Percentiles rank a stretch among this genome's conserved stretches.
phyloP scores from a whole-genome alignment of 2,329 filamentous ascomycete species.

The Penicillium italicum region DNA sequence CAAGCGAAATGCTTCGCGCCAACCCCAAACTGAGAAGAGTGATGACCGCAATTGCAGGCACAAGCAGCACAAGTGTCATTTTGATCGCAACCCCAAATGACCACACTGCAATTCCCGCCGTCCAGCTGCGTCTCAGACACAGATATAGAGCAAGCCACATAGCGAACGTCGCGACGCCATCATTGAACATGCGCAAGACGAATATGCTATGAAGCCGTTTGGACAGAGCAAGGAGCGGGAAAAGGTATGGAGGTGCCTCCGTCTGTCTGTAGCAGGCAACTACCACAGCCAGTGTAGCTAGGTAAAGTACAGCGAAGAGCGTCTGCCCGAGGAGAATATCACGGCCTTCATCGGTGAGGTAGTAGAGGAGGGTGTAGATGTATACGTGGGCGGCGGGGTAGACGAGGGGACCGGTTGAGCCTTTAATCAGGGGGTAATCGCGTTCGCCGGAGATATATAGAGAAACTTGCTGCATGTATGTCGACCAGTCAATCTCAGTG shows the following conservation, averaged over 20 bases:
- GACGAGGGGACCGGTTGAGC: conserved; percentile 86
- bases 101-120: conserved; percentile 67
- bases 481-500: conserved; percentile 96
- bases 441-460: conserved; percentile 79
- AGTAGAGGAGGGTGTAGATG: conserved; percentile 76
- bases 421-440: conserved; percentile 80
- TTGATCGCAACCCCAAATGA: conserved; percentile 83
- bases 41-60: conserved; percentile 75
- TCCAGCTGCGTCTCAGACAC: conserved; percentile 73
- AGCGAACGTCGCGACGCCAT: conserved; percentile 80
- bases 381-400: conserved; percentile 95
- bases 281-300: conserved; percentile 70
- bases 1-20: conserved; percentile 62
- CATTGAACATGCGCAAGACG: conserved; percentile 89
- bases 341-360: conserved; percentile 69
- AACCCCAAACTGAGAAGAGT: conserved; percentile 72
- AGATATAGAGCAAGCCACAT: conserved; percentile 77
- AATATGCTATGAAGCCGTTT: conserved; percentile 94
- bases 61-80: conserved; percentile 81
- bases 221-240: conserved; percentile 79
- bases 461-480: conserved; percentile 91
- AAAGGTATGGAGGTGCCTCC: conserved; percentile 70
- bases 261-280: conserved; percentile 68
- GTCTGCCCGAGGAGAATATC: conserved; percentile 79
- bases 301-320: conserved; percentile 76